A percentile compares a stretch with the other conserved stretches of the same genome.
These are phyloP conservation scores for Eutrema salsugineum DNA, from an alignment of 441 rosid species.

Conservation along the genomic window DNA sequence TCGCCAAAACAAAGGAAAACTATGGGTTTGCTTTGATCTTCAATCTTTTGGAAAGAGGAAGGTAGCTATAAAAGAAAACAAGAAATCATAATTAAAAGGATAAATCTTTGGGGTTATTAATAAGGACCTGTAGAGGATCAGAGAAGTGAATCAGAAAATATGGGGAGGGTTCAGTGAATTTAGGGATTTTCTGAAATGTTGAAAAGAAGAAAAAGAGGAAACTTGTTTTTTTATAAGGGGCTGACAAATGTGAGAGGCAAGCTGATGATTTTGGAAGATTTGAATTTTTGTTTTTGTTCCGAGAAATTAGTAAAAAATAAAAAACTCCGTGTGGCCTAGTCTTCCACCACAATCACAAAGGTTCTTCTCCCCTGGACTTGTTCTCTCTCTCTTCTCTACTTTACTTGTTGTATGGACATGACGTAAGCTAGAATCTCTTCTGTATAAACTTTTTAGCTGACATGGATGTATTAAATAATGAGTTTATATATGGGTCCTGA, in stretches of 20 bases:
- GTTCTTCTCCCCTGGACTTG: slow-evolving; percentile 74
- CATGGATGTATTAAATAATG: not conserved
- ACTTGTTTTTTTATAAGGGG: slow-evolving; percentile 2
- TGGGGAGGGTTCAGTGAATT: slow-evolving; percentile 59
- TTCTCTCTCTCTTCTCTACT: not conserved
- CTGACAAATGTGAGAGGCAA: slow-evolving; percentile 36
- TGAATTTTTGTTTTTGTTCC: not conserved
- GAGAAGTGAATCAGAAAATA: not conserved
- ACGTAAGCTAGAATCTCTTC: slow-evolving; percentile 20
- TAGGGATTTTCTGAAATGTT: slow-evolving; percentile 12
- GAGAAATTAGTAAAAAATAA: not conserved
- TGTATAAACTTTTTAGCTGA: not conserved
- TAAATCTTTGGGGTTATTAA: slow-evolving; percentile 3
- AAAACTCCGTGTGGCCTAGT: slow-evolving; percentile 23
- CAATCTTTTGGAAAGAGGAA: not conserved
- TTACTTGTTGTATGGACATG: slow-evolving; percentile 5
- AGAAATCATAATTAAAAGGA: not conserved
- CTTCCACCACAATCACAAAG: slow-evolving; percentile 42
- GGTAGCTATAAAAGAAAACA: not conserved
- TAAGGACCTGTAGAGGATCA: not conserved
- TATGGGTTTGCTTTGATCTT: not conserved
- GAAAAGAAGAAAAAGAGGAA: slow-evolving; percentile 4
- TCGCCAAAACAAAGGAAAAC: not conserved
- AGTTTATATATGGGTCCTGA: not conserved
- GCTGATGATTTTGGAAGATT: slow-evolving; percentile 49